Conservation (phyloP, 139 green algal genomes). For the Medakamo hakoo region DNA sequence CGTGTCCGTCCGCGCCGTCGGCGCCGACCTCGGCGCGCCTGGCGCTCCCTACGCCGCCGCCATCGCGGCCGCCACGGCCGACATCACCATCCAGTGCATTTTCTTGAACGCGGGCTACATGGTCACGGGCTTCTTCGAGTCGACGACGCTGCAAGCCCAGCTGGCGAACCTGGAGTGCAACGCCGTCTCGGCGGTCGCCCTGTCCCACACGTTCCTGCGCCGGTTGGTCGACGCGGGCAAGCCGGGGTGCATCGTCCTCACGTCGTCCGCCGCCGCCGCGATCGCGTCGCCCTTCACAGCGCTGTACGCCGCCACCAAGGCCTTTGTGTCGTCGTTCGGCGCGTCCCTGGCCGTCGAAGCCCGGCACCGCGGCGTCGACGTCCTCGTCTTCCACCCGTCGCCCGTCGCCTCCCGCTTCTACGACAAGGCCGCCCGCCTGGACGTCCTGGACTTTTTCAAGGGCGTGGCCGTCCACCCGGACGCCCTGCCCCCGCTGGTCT, state of each 20-base stretch:
- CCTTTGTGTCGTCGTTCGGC: conserved; percentile 76
- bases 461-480: neutral
- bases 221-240: conserved; percentile 62
- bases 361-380: conserved; percentile 71
- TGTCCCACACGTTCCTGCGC: conserved; percentile 80
- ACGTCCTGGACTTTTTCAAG: neutral
- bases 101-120: conserved; percentile 95
- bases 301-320: conserved; percentile 70
- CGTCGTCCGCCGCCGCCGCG: conserved; percentile 54
- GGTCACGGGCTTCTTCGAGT: conserved; percentile 82
- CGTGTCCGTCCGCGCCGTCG: conserved; percentile 64
- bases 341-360: conserved; percentile 73
- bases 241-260: conserved; percentile 80
- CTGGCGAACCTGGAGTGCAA: conserved; percentile 89
- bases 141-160: conserved; percentile 45
- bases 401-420: conserved; percentile 74
- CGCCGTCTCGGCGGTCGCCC: conserved; percentile 52
- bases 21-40: conserved; percentile 50
- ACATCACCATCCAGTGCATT: conserved; percentile 65
- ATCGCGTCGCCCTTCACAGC: conserved; percentile 76
- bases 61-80: conserved; percentile 50
- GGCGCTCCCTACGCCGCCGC: conserved; percentile 42
- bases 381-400: conserved; percentile 85
- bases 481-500: conserved; percentile 5
- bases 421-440: conserved; percentile 3